phyloP scores from a whole-genome alignment of 768 basidiomycete species.

The Rubroboletus satanas region DNA sequence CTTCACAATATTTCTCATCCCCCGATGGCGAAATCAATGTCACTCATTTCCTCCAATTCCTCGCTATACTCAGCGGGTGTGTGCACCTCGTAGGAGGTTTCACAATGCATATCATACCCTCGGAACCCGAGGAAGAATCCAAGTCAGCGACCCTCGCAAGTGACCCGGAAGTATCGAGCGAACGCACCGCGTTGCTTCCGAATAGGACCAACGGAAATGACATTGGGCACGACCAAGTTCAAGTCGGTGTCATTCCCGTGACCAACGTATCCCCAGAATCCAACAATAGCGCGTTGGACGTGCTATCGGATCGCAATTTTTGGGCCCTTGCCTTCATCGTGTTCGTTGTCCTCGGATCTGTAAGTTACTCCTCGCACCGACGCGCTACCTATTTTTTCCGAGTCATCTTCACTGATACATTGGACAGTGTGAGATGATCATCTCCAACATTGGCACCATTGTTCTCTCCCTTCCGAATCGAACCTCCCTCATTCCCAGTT shows the following conservation, averaged over 20 bases:
- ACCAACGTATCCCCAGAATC: slow-evolving; percentile 16
- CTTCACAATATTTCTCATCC: slow-evolving; percentile 57
- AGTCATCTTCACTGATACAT: background rate
- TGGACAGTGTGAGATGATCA: slow-evolving; percentile 70
- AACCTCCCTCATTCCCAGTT: slow-evolving; percentile 2
- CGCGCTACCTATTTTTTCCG: background rate
- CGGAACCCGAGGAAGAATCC: slow-evolving; percentile 7
- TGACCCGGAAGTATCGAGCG: slow-evolving; percentile 24
- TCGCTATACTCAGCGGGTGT: slow-evolving; percentile 50
- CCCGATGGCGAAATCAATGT: slow-evolving; percentile 42
- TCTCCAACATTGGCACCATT: slow-evolving; percentile 79
- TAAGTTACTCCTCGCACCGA: slow-evolving; percentile 35
- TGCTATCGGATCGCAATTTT: slow-evolving; percentile 56
- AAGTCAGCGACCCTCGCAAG: background rate
- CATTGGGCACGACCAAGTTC: slow-evolving; percentile 11
- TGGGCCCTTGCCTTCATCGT: slow-evolving; percentile 58
- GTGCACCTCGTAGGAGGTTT: slow-evolving; percentile 55
- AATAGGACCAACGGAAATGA: slow-evolving; percentile 18
- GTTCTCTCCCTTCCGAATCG: slow-evolving; percentile 55
- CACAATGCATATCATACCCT: slow-evolving; percentile 32
- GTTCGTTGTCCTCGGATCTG: slow-evolving; percentile 60
- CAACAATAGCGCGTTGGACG: slow-evolving; percentile 34
- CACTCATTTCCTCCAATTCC: slow-evolving; percentile 50
- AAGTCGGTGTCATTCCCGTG: slow-evolving; percentile 23
- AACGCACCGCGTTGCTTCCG: slow-evolving; percentile 30